Evolutionary conservation across 2,329 filamentous ascomycete species (phyloP), one percentile per base, ranked within the genome.

Genomic region (Beauveria brongniartii): DNA sequence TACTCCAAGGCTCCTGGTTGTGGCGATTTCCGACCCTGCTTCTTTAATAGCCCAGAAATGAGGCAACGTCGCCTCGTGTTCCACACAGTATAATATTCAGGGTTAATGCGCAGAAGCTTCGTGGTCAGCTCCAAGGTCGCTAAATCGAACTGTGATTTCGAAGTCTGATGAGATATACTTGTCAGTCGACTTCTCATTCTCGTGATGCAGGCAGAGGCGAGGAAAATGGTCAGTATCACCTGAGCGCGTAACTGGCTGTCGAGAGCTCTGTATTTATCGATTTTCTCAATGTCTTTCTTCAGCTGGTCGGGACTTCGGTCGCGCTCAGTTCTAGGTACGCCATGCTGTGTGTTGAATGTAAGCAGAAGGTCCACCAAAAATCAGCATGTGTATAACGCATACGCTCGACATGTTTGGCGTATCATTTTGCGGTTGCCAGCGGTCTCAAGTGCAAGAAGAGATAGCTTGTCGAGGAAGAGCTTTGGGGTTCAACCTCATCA

Each of bases 11-110:
- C 80, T 78, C 65, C 82, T 81, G 72, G 84, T 76, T 67, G 79
- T 75, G 69, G 83, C 66, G 73, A 81, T 69, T 75, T 78, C 79
- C 67, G 71, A 73, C 72, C 79, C 20, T 68, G 75, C 80, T 69
- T 80, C 75, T 79, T 85, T 67, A 84, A 82, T 74, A 78, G 81
- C 68, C 78, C 76, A 78, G 78, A 82, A 63, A 76, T 82, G 80
- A 87, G 78, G 75, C 83, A 87, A 69, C 83, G 82, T 68, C 94
- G 88, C 71, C 94, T 88, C 77, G 88, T 83, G 80, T 95, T 95
- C 91, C 91, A 95, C 81, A 91, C 82, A 61, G 91, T 93, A 77
- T 94, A 94, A 78, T 92, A 92, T 74, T 95, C 91, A 28, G 91
- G 91, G 72, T 95, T 95, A 68, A 87, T 82, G 52, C 81, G 82